A percentile compares a stretch with the other conserved stretches of the same genome.
Evolutionary conservation across 371 early-diverging fungal species (phyloP).

Genomic region (Cokeromyces recurvatus): DNA sequence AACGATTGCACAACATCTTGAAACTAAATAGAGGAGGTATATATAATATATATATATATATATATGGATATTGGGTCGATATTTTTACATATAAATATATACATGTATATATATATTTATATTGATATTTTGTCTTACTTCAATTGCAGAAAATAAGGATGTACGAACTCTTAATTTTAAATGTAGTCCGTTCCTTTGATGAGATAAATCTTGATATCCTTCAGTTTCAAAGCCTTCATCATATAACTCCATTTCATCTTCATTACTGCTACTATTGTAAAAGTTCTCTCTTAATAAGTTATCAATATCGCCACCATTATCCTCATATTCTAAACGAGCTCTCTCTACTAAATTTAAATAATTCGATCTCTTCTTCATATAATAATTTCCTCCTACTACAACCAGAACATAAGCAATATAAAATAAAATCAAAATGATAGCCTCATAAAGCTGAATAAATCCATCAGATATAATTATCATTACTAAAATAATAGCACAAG

Average conservation of each 20-base stretch:
- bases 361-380: constrained; percentile 32
- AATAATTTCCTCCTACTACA: constrained; percentile 56
- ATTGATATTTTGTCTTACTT: constrained; percentile 22
- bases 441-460: constrained; percentile 57
- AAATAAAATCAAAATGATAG: constrained; percentile 46
- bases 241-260: constrained; percentile 40
- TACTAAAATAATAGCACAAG: constrained; percentile 54
- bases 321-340: constrained; percentile 43
- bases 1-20: constrained; percentile 49
- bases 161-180: constrained; percentile 37
- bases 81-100: too few species aligned
- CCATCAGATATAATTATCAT: constrained; percentile 57
- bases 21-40: constrained; percentile 34
- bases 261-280: constrained; percentile 3
- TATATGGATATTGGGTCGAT: background rate
- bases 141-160: constrained; percentile 45
- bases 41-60: too few species aligned
- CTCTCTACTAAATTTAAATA: constrained; percentile 36
- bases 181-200: constrained; percentile 20
- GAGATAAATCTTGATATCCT: constrained; percentile 27
- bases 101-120: background rate
- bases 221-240: constrained; percentile 47
- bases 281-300: constrained; percentile 31
- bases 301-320: constrained; percentile 38
- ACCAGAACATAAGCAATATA: constrained; percentile 56